Base-by-base conservation (phyloP, 768 basidiomycete genomes). In the Leccinellum luteum region DNA sequence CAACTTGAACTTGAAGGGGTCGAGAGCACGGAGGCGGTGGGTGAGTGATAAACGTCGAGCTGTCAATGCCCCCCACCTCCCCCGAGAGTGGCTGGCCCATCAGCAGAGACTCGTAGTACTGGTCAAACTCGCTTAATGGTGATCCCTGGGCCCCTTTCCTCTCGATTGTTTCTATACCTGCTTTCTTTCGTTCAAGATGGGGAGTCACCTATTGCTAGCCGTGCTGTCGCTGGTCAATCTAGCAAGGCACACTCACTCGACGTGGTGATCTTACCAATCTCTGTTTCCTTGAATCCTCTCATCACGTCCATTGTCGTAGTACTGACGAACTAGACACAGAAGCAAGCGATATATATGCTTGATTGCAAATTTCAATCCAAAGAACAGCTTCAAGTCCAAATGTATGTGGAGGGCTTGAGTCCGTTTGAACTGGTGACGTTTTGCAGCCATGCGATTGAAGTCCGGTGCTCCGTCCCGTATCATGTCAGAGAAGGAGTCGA, bases 11-110 rank as follows among this genome's bases (percentile, higher is more conserved):
- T n/a, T n/a, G n/a, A n/a, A n/a, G n/a, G n/a, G 3, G 67, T 69
- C 6, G 66, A 62, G 5, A 68, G 61, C 21, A 60, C 56, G 12
- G 64, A 56, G 6, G 66, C 48, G 2, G 72, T 30, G 2, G 73
- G 60, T 0, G 84, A 86, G 62, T 85, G 87, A 66, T 88, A 89
- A 0, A 88, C 74, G 61, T 89, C 87, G 31, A 89, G 78, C 85
- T 89, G 59, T 35, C 17, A 17, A 35, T 35, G 15, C 48, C 13
- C 25, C 19, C n/a, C n/a, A n/a, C n/a, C n/a, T n/a, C n/a, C n/a
- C 41, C n/a, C 35, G n/a, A 6, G 38, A 43, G 41, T 10, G 10
- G 13, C 21, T 21, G 15, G 32, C n/a, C n/a, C 13, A 21, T 38
- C 28, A 55, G n/a, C 21, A 10, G 19, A 15, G 41, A 25, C 31